phyloP scores from a whole-genome alignment of 73 alveolate species.

The Diophrys appendiculata region DNA sequence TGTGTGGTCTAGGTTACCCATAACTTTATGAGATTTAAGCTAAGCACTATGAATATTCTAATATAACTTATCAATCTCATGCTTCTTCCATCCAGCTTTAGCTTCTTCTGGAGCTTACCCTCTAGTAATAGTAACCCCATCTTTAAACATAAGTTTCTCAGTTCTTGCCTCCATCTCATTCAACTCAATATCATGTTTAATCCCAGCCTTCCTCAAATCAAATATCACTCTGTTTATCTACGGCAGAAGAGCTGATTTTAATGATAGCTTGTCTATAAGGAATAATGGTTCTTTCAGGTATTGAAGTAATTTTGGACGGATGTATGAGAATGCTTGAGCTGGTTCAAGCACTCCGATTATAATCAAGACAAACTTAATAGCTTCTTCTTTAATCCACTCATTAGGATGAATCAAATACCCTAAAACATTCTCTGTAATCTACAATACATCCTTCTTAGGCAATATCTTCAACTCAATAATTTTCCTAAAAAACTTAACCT shows the following conservation, averaged over 20 bases:
- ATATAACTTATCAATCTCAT: too few relatives aligned
- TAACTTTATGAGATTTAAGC: too few relatives aligned
- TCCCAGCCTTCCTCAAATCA: too few relatives aligned
- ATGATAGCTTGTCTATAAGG: not conserved
- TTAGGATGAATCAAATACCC: slow-evolving; percentile 51
- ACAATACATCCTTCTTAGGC: slow-evolving; percentile 16
- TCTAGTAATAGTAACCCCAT: too few relatives aligned
- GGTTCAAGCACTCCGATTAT: slow-evolving; percentile 10
- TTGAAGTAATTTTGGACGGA: not conserved
- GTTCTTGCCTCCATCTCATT: too few relatives aligned
- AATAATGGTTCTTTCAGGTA: not conserved
- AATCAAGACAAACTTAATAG: slow-evolving; percentile 16
- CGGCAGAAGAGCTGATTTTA: not conserved
- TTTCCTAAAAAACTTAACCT: slow-evolving; percentile 21
- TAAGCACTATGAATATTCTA: too few relatives aligned
- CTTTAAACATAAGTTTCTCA: too few relatives aligned
- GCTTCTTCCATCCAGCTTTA: too few relatives aligned
- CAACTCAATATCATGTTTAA: too few relatives aligned
- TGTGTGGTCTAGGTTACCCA: too few relatives aligned
- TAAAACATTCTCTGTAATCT: slow-evolving; percentile 23
- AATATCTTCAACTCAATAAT: slow-evolving; percentile 29
- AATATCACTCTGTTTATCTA: too few relatives aligned
- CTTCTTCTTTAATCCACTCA: slow-evolving; percentile 51
- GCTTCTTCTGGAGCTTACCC: too few relatives aligned
- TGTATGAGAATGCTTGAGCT: slow-evolving; percentile 39